A percentile compares a stretch with the other conserved stretches of the same genome.
Conservation (phyloP, 2,329 filamentous ascomycete species). For the Aspergillus hiratsukae region DNA sequence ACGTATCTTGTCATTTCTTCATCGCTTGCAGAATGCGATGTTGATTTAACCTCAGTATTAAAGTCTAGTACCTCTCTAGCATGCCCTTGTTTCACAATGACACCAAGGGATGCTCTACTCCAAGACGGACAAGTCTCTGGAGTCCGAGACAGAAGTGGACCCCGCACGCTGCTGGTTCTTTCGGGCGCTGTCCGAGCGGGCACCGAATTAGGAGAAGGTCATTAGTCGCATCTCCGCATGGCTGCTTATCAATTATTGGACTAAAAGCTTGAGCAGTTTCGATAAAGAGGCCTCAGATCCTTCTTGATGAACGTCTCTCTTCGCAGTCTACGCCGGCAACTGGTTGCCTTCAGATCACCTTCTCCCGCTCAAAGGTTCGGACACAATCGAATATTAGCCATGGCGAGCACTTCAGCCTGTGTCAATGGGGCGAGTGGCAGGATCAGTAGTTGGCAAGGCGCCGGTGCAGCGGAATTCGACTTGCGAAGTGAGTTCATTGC, state of each 20-base stretch:
- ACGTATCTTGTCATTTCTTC: too few relatives aligned
- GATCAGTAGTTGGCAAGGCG: constrained; percentile 35
- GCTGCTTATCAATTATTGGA: neutral
- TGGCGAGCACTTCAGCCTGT: constrained; percentile 18
- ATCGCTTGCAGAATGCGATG: too few relatives aligned
- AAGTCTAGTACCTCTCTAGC: too few relatives aligned
- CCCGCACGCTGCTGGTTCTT: neutral
- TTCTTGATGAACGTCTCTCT: neutral
- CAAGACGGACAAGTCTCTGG: too few relatives aligned
- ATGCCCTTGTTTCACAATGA: too few relatives aligned
- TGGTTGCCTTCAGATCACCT: constrained; percentile 1
- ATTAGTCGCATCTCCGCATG: neutral
- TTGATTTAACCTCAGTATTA: too few relatives aligned
- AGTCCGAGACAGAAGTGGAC: neutral
- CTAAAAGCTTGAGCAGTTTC: neutral
- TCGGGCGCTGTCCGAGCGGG: neutral
- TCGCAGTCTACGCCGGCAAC: constrained; percentile 9
- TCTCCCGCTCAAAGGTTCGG: constrained; percentile 6
- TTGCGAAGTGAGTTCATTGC: constrained; percentile 44
- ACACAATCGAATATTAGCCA: constrained; percentile 11
- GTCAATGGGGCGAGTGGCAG: constrained; percentile 15
- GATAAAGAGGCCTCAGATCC: neutral
- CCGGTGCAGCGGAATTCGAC: constrained; percentile 54
- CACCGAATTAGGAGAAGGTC: neutral
- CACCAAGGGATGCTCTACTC: too few relatives aligned